Percentiles rank a stretch among this genome's conserved stretches.
These are phyloP conservation scores for Debaryomyces sp. DNA, from an alignment of 1,139 yeast species.

Conservation along the genomic window DNA sequence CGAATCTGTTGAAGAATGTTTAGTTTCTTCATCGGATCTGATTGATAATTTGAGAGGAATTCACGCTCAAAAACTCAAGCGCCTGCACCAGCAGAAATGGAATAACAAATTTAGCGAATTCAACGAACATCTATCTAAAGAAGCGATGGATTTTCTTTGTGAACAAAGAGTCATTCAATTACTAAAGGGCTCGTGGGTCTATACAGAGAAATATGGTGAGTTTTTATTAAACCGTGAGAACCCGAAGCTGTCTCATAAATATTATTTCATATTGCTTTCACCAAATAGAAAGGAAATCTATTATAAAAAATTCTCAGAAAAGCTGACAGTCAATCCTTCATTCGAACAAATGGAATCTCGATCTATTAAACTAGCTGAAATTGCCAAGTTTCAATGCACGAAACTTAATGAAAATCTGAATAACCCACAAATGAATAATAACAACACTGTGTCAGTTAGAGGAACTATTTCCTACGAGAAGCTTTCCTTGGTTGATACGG, in stretches of 20 bases:
- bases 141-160: conserved; percentile 73
- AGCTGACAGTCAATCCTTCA: conserved; percentile 53
- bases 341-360: conserved; percentile 53
- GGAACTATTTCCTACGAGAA: conserved; percentile 60
- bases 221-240: conserved; percentile 30
- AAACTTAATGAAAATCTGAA: conserved; percentile 47
- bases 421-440: conserved; percentile 36
- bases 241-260: conserved; percentile 27
- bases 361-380: conserved; percentile 34
- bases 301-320: conserved; percentile 59
- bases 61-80: conserved; percentile 54
- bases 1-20: conserved; percentile 45
- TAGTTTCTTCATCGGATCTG: conserved; percentile 47
- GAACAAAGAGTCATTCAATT: conserved; percentile 76
- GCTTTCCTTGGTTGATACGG: conserved; percentile 50
- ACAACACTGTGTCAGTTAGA: conserved; percentile 50
- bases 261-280: conserved; percentile 64
- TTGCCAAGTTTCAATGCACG: conserved; percentile 45
- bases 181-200: conserved; percentile 86
- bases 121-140: conserved; percentile 53
- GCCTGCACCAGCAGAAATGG: conserved; percentile 36
- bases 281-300: conserved; percentile 68
- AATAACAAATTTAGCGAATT: conserved; percentile 46
- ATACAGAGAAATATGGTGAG: conserved; percentile 62
- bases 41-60: conserved; percentile 56